Evolutionary conservation across 2,329 filamentous ascomycete species (phyloP), one percentile per base, ranked within the genome.

Genomic region (Cytospora piceae): DNA sequence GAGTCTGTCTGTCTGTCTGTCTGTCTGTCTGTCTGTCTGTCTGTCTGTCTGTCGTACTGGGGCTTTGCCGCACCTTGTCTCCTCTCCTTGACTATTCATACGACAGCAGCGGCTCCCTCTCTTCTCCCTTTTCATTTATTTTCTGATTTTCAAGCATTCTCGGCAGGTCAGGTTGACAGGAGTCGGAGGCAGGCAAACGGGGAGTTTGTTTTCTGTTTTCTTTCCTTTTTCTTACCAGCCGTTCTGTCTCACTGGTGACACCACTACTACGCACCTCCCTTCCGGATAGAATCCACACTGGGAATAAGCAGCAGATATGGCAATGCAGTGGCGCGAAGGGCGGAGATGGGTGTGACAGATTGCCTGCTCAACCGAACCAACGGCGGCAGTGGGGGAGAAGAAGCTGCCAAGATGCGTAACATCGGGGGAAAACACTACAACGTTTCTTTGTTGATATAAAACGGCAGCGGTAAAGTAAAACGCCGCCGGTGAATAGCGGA

Each of bases 401-500:
- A n/a, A n/a, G 39, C 39, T 42, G 39, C 17, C 5, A 42, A 20
- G 20, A 42, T 20, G 39, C 34, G 34, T 37, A n/a, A 15, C 2
- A 4, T 20, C 6, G 39, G 39, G 17, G 20, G 39, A 6, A n/a
- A 20, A 12, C 39, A 42, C 39, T 7, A n/a, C 15, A 4, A 24
- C 9, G 3, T 49, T 12, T 49, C 5, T 24, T 49, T 14, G 46
- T 49, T 52, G 42, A 60, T 32, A 60, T 60, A 60, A 42, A 49
- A 52, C 8, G 24, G 42, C 34, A 52, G 58, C 46, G 58, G 42
- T 54, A 9, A 32, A 31, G n/a, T 22, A n/a, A 15, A 24, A 31
- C 8, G 24, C 39, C 15, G 31, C 58, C 32, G 42, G 22, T 27
- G 29, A 60, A 5, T 37, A 60, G 58, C 58, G 58, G 51, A 34